Percentiles rank a stretch among this genome's conserved stretches.
Evolutionary conservation across 352 stramenopile genomes (phyloP).

Genomic region (Plasmopara viticola): DNA sequence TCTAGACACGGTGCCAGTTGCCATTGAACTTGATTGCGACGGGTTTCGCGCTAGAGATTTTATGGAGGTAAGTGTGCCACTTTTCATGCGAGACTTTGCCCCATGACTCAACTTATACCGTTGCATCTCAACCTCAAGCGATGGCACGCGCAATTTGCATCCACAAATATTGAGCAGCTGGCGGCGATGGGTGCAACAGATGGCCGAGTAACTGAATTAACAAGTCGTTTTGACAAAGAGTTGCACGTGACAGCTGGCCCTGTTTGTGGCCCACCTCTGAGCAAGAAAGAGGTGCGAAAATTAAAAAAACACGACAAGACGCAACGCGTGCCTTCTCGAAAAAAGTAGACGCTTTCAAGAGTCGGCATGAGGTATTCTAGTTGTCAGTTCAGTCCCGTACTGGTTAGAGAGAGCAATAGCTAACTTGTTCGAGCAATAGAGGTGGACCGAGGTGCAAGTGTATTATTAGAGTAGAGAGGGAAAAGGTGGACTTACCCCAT

Average conservation of each 20-base stretch:
- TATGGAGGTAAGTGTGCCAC: constrained; percentile 37
- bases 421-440: neutral
- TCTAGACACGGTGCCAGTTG: constrained; percentile 23
- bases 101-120: neutral
- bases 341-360: too few relatives aligned
- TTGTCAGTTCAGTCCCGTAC: too few relatives aligned
- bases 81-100: neutral
- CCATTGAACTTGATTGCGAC: constrained; percentile 53
- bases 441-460: too few relatives aligned
- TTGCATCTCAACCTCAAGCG: constrained; percentile 8
- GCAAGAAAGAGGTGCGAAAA: constrained; percentile 46
- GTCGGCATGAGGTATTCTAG: too few relatives aligned
- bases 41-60: constrained; percentile 54
- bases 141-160: constrained; percentile 25
- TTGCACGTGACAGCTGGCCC: constrained; percentile 16
- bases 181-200: constrained; percentile 8
- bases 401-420: neutral
- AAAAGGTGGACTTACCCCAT: too few relatives aligned
- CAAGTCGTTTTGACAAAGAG: constrained; percentile 15
- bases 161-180: constrained; percentile 3
- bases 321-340: neutral
- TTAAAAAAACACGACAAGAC: constrained; percentile 21
- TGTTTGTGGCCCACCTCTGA: constrained; percentile 16
- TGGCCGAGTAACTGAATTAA: constrained; percentile 11
- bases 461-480: too few relatives aligned